phyloP scores from a whole-genome alignment of 176 grass and related monocot species.

The Calamus simplicifolius region DNA sequence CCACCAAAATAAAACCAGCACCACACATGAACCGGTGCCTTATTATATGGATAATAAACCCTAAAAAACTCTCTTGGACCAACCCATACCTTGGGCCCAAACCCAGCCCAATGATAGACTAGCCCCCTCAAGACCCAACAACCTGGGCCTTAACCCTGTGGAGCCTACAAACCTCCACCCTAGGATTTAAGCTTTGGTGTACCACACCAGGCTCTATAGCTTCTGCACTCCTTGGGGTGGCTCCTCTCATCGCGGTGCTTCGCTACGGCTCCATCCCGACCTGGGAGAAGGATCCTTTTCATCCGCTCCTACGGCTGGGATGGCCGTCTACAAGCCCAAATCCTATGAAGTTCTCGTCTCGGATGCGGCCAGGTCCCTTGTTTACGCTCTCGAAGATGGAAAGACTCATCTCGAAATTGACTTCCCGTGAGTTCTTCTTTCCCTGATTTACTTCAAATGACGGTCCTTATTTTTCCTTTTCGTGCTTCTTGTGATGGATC shows the following conservation, averaged over 20 bases:
- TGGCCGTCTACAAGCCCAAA: slow-evolving; percentile 69
- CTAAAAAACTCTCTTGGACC: no score
- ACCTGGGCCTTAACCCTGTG: no score
- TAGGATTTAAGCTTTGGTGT: no score
- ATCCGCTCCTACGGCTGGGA: slow-evolving; percentile 32
- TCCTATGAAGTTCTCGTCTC: slow-evolving; percentile 91
- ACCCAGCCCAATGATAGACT: no score
- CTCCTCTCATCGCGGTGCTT: slow-evolving; percentile 3
- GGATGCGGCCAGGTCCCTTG: slow-evolving; percentile 75
- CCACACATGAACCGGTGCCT: no score
- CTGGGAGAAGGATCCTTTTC: slow-evolving; percentile 3
- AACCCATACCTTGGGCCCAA: no score
- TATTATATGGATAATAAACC: no score
- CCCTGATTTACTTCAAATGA: not conserved
- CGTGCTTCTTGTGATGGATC: no score
- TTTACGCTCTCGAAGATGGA: slow-evolving; percentile 59
- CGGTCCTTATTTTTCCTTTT: not conserved
- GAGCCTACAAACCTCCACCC: no score
- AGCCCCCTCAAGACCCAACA: no score
- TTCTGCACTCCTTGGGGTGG: not conserved
- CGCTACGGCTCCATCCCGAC: not conserved
- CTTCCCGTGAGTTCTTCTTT: slow-evolving; percentile 53
- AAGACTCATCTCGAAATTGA: slow-evolving; percentile 85
- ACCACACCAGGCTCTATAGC: no score
- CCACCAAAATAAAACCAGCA: no score